Evolutionary conservation across 768 basidiomycete genomes (phyloP).

Genomic region (Hirschioporus abietinus): DNA sequence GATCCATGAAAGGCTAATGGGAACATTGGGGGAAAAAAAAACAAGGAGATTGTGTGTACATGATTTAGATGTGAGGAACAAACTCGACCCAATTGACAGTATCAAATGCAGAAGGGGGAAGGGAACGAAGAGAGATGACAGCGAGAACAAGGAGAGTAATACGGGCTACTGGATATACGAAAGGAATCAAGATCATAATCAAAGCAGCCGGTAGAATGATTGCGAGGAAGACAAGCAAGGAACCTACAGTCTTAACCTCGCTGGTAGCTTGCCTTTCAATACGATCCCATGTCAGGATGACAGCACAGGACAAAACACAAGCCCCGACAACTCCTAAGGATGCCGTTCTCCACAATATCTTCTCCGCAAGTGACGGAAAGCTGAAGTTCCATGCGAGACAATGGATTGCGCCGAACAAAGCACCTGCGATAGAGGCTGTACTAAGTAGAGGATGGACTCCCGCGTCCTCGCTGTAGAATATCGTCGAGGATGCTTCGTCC

Average conservation of each 20-base stretch:
- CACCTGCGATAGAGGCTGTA: conserved; percentile 5
- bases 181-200: neutral
- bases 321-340: neutral
- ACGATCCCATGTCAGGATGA: no score
- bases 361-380: conserved; percentile 5
- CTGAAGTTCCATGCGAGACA: neutral
- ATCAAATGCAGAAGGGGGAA: conserved; percentile 10
- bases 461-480: neutral
- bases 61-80: conserved; percentile 15
- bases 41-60: no score
- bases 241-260: no score
- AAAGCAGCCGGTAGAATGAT: no score
- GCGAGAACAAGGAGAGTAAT: conserved; percentile 13
- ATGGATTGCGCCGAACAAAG: conserved; percentile 5
- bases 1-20: no score
- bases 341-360: neutral
- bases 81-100: conserved; percentile 14
- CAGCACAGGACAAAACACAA: neutral
- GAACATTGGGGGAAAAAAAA: no score
- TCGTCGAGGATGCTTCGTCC: neutral
- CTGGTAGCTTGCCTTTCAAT: no score
- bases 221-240: no score
- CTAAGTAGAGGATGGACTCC: neutral
- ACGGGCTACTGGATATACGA: conserved; percentile 14
- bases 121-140: conserved; percentile 13